These are phyloP conservation scores for Acacia confusa DNA, from an alignment of 306 rosid genomes.

Conservation along the genomic window DNA sequence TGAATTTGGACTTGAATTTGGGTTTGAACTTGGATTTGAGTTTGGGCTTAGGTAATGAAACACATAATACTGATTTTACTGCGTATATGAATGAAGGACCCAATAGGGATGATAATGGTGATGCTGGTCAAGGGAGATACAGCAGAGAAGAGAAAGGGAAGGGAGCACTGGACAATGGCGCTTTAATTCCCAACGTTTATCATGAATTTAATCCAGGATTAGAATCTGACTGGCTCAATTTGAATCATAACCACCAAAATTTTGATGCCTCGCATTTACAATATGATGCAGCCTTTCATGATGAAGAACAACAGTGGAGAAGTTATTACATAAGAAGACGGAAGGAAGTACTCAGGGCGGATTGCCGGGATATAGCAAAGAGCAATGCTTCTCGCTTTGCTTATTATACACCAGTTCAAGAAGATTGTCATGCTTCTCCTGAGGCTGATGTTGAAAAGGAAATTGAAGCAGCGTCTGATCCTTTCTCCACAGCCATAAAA, in stretches of 20 bases:
- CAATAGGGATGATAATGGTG: neutral
- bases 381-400: constrained; percentile 49
- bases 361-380: constrained; percentile 46
- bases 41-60: constrained; percentile 19
- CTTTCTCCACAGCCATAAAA: constrained; percentile 63
- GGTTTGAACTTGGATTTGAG: constrained; percentile 13
- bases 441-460: constrained; percentile 31
- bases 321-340: neutral
- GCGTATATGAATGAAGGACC: neutral
- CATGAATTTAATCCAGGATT: constrained; percentile 7
- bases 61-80: neutral
- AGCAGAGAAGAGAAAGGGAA: constrained; percentile 25
- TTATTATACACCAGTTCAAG: constrained; percentile 20
- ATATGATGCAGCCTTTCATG: neutral
- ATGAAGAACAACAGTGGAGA: neutral
- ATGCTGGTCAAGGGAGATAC: neutral
- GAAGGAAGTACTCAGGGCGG: constrained; percentile 22
- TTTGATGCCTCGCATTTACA: neutral
- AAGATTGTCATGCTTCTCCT: constrained; percentile 10
- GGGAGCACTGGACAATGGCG: neutral
- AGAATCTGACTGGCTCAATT: neutral
- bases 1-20: neutral
- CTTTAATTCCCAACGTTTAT: neutral
- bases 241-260: neutral
- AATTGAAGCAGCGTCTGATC: constrained; percentile 51